phyloP scores from a whole-genome alignment of 768 basidiomycete genomes.

The Auricularia sp. region DNA sequence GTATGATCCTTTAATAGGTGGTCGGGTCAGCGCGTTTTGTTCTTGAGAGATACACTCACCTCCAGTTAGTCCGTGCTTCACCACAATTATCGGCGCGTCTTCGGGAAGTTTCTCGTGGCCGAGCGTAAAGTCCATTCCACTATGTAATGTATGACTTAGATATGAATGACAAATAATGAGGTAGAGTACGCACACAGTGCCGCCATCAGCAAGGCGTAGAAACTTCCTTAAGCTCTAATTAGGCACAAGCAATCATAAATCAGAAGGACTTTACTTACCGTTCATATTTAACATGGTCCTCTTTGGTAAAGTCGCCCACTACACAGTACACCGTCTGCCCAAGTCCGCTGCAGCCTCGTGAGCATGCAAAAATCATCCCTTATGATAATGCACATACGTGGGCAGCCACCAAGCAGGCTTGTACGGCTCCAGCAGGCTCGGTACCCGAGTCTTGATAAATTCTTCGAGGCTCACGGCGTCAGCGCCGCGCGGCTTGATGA shows the following conservation, averaged over 20 bases:
- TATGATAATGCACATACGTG: conserved; percentile 15
- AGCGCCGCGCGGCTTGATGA: not conserved
- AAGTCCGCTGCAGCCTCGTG: conserved; percentile 21
- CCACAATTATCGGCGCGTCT: conserved; percentile 34
- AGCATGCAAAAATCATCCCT: not conserved
- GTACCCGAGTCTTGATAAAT: not conserved
- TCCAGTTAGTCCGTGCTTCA: conserved; percentile 37
- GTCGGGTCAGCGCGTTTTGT: not conserved
- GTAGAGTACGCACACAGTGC: conserved; percentile 29
- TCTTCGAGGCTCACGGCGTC: not conserved
- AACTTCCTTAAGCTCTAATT: conserved; percentile 18
- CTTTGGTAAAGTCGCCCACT: conserved; percentile 26
- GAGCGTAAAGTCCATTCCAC: not conserved
- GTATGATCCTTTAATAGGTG: conserved; percentile 52
- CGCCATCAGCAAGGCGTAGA: conserved; percentile 31
- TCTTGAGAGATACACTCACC: conserved; percentile 19
- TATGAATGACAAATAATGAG: conserved; percentile 3
- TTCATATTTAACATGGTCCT: conserved; percentile 27
- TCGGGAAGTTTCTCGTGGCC: conserved; percentile 18
- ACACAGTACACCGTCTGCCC: conserved; percentile 29
- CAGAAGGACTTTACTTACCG: conserved; percentile 16
- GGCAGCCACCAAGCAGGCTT: conserved; percentile 26
- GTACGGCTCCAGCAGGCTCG: not conserved
- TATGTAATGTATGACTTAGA: not conserved
- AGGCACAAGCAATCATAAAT: conserved; percentile 4